Conservation (phyloP, 441 rosid species). For the Oxalis stricta region DNA sequence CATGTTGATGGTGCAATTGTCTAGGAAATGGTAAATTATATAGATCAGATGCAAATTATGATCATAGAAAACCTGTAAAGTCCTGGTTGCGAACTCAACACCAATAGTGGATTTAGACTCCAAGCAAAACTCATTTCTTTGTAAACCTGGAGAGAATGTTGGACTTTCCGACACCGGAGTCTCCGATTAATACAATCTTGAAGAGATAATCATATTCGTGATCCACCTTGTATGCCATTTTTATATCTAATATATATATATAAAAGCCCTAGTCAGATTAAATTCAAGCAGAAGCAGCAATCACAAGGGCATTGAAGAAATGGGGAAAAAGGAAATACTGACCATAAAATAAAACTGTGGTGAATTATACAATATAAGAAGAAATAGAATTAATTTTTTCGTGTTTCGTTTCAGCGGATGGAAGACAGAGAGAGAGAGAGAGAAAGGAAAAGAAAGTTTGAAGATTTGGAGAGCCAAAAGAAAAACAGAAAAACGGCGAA, state of each 20-base stretch:
- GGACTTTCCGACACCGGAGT: slow-evolving; percentile 37
- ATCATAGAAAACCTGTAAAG: slow-evolving; percentile 20
- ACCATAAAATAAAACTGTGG: too few relatives aligned
- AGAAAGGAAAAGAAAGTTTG: too few relatives aligned
- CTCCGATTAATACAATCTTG: slow-evolving; percentile 36
- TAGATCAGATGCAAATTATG: neutral
- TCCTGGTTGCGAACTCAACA: slow-evolving; percentile 40
- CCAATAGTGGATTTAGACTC: slow-evolving; percentile 41
- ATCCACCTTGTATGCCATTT: slow-evolving; percentile 36
- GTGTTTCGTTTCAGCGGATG: too few relatives aligned
- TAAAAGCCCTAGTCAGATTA: neutral
- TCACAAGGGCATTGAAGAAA: too few relatives aligned
- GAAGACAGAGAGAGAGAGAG: too few relatives aligned
- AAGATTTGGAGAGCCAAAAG: too few relatives aligned
- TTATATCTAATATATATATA: neutral
- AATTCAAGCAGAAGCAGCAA: neutral
- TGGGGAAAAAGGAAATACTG: too few relatives aligned
- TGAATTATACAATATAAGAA: too few relatives aligned
- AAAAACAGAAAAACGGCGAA: too few relatives aligned
- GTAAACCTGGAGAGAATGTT: slow-evolving; percentile 39
- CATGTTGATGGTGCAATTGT: too few relatives aligned
- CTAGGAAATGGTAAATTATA: too few relatives aligned
- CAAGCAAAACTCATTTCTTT: slow-evolving; percentile 30
- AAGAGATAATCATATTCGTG: slow-evolving; percentile 35
- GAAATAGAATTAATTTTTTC: too few relatives aligned